Percentiles rank a stretch among this genome's conserved stretches.
These are phyloP conservation scores for Trypanosoma mega DNA, from an alignment of 208 protist species.

Conservation along the genomic window DNA sequence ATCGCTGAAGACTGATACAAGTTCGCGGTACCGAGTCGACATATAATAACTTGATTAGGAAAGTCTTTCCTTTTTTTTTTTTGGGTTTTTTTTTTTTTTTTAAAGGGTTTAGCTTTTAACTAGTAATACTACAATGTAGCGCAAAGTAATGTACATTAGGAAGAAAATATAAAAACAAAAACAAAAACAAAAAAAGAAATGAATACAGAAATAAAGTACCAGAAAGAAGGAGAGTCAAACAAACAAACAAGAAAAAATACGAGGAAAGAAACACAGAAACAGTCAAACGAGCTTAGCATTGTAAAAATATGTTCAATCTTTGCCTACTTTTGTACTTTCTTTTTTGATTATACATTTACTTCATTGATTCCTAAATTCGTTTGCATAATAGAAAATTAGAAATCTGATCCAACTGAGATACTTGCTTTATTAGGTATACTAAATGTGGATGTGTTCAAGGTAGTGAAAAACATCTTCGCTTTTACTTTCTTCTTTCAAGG, in stretches of 20 bases:
- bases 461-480: no score
- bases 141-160: no score
- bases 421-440: no score
- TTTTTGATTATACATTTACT: no score
- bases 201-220: background rate
- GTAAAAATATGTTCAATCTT: background rate
- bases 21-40: conserved; percentile 60
- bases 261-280: background rate
- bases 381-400: no score
- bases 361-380: no score
- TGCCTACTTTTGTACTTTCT: background rate
- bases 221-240: no score
- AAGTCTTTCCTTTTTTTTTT: conserved; percentile 7
- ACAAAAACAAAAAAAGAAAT: background rate
- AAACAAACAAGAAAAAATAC: background rate
- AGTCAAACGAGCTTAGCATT: background rate
- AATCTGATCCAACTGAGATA: no score
- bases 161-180: background rate
- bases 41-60: conserved; percentile 23
- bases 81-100: conserved; percentile 7
- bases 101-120: no score
- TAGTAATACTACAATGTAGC: no score
- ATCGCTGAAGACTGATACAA: conserved; percentile 41
- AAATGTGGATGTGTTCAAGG: no score
- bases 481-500: no score